phyloP scores from a whole-genome alignment of 768 basidiomycete species.

The Exidia glandulosa region DNA sequence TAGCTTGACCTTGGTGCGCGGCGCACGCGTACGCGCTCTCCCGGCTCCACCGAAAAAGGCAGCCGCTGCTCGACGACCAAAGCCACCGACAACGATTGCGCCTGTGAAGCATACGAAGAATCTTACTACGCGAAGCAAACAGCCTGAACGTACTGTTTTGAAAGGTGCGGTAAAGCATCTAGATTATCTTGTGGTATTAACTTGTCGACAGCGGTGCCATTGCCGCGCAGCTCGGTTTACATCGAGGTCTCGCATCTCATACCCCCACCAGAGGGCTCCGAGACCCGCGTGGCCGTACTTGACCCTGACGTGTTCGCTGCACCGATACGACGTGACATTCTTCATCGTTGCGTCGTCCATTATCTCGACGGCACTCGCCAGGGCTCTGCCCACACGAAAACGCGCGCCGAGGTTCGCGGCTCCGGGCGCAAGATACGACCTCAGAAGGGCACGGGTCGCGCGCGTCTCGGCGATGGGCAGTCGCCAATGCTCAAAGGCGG shows the following conservation, averaged over 20 bases:
- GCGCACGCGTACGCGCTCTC: not conserved
- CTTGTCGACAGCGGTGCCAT: not conserved
- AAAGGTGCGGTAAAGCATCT: not conserved
- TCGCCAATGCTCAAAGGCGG: conserved; percentile 85
- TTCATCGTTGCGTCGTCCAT: conserved; percentile 85
- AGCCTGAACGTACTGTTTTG: no score
- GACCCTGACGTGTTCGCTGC: conserved; percentile 59
- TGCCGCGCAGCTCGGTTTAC: conserved; percentile 5
- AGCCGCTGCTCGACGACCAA: not conserved
- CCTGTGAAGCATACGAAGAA: no score
- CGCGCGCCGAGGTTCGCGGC: conserved; percentile 78
- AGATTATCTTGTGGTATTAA: no score
- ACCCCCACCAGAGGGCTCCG: not conserved
- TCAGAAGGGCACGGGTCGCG: conserved; percentile 86
- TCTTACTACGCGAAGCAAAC: not conserved
- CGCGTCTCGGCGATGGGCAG: conserved; percentile 82
- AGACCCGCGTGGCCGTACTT: conserved; percentile 1
- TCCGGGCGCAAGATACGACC: conserved; percentile 81
- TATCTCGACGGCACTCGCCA: conserved; percentile 83
- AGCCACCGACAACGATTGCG: not conserved
- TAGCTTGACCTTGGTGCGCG: not conserved
- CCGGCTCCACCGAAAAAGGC: not conserved
- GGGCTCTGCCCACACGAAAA: conserved; percentile 87
- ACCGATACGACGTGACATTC: conserved; percentile 82
- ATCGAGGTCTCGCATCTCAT: conserved; percentile 10